phyloP scores from a whole-genome alignment of 2,329 filamentous ascomycete genomes.

The Diatrype stigma region DNA sequence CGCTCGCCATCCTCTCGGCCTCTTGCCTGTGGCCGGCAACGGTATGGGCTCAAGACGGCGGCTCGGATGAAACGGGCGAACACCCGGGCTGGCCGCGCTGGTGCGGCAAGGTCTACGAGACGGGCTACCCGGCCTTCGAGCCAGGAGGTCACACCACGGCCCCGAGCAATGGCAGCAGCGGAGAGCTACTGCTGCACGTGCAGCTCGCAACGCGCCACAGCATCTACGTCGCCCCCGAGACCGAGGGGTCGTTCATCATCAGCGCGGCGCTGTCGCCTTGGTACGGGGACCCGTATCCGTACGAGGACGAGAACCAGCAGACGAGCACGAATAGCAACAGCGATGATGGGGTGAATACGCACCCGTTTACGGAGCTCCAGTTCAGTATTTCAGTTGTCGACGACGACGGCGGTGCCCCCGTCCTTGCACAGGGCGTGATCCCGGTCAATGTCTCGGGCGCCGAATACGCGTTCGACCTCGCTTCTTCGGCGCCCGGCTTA shows the following conservation, averaged over 20 bases:
- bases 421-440: conserved; percentile 31
- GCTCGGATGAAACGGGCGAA: conserved; percentile 30
- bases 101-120: conserved; percentile 45
- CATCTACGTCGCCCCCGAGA: conserved; percentile 41
- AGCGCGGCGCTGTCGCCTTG: conserved; percentile 38
- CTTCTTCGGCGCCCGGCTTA: conserved; percentile 21
- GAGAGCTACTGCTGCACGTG: conserved; percentile 34
- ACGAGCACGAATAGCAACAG: too few species aligned
- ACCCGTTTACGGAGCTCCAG: conserved; percentile 22
- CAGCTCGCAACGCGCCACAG: conserved; percentile 43
- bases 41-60: background rate
- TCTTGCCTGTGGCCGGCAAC: background rate
- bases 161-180: conserved; percentile 28
- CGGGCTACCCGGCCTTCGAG: conserved; percentile 39
- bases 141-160: conserved; percentile 39
- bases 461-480: conserved; percentile 34
- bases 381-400: conserved; percentile 34
- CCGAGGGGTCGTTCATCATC: conserved; percentile 38
- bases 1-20: background rate
- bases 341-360: conserved; percentile 12
- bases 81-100: conserved; percentile 41
- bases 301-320: conserved; percentile 25
- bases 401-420: conserved; percentile 14
- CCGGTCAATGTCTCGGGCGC: conserved; percentile 30
- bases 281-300: conserved; percentile 33